Conservation (phyloP, 257 asterid genomes). For the Haberlea rhodopensis region DNA sequence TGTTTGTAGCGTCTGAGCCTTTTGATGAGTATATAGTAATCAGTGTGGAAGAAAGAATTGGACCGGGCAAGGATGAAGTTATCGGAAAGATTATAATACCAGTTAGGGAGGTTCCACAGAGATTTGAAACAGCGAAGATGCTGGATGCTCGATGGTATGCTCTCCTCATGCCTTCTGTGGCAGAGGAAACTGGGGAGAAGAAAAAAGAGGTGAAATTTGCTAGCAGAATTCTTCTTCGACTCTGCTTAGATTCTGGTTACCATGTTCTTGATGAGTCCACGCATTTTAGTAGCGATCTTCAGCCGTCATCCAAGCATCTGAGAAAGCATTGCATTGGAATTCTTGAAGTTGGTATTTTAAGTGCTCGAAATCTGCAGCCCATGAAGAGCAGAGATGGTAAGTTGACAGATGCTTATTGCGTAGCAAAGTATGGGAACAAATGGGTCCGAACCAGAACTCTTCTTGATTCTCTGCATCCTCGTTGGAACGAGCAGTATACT, state of each 20-base stretch:
- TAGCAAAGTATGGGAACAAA: constrained; percentile 94
- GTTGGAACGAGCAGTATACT: constrained; percentile 95
- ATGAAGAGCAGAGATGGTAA: constrained; percentile 83
- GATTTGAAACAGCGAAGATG: constrained; percentile 48
- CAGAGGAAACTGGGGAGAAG: constrained; percentile 47
- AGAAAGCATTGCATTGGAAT: constrained; percentile 73
- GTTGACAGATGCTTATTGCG: constrained; percentile 80
- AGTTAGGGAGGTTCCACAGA: constrained; percentile 43
- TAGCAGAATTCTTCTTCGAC: constrained; percentile 66
- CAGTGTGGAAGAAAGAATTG: constrained; percentile 60
- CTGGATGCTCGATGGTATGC: constrained; percentile 69
- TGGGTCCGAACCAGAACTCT: constrained; percentile 93
- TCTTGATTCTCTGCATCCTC: constrained; percentile 63
- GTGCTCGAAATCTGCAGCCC: constrained; percentile 64
- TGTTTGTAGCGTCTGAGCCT: constrained; percentile 84
- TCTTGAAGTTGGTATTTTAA: constrained; percentile 81
- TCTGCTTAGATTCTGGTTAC: constrained; percentile 71
- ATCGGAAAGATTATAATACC: constrained; percentile 64
- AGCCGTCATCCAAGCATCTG: constrained; percentile 65
- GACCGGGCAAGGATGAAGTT: constrained; percentile 49
- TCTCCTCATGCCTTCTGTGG: constrained; percentile 49
- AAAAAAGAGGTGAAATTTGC: constrained; percentile 76
- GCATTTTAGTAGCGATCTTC: constrained; percentile 81
- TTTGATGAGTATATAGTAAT: constrained; percentile 59
- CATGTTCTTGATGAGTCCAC: constrained; percentile 88